Conservation (phyloP, 106 monocot genomes). For the Dioscorea alata region DNA sequence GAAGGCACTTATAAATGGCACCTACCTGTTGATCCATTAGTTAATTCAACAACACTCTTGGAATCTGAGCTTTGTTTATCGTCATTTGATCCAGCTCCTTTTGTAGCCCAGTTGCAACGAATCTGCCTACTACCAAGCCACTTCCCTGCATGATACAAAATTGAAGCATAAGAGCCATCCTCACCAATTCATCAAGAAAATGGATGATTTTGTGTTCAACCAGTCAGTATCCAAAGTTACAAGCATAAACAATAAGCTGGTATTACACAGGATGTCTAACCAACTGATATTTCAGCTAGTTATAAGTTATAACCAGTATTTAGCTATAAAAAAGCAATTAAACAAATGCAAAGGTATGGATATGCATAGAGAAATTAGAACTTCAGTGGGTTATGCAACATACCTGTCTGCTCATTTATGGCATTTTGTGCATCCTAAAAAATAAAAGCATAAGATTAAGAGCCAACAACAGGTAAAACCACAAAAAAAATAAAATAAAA, state of each 20-base stretch:
- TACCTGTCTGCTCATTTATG: slow-evolving; percentile 89
- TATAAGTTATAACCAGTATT: too few species aligned
- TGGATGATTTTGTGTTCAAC: too few species aligned
- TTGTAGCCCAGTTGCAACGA: slow-evolving; percentile 95
- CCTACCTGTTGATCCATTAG: slow-evolving; percentile 48
- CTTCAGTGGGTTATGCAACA: neutral
- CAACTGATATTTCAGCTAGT: too few species aligned
- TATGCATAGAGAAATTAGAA: neutral
- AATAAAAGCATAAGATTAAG: slow-evolving; percentile 3
- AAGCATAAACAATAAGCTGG: neutral
- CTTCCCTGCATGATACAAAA: slow-evolving; percentile 37
- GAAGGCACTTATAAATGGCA: neutral
- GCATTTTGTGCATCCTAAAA: slow-evolving; percentile 97
- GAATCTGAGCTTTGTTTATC: slow-evolving; percentile 58
- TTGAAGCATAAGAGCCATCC: too few species aligned
- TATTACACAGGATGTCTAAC: too few species aligned
- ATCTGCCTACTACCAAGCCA: slow-evolving; percentile 95
- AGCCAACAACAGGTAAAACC: neutral
- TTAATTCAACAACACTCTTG: slow-evolving; percentile 49
- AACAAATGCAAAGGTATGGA: neutral
- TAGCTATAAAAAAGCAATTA: neutral
- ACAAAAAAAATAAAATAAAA: neutral
- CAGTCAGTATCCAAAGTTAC: neutral
- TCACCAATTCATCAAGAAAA: too few species aligned
- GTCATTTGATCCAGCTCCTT: slow-evolving; percentile 43